phyloP scores from a whole-genome alignment of 208 protist genomes.

The Acanthamoeba quina region DNA sequence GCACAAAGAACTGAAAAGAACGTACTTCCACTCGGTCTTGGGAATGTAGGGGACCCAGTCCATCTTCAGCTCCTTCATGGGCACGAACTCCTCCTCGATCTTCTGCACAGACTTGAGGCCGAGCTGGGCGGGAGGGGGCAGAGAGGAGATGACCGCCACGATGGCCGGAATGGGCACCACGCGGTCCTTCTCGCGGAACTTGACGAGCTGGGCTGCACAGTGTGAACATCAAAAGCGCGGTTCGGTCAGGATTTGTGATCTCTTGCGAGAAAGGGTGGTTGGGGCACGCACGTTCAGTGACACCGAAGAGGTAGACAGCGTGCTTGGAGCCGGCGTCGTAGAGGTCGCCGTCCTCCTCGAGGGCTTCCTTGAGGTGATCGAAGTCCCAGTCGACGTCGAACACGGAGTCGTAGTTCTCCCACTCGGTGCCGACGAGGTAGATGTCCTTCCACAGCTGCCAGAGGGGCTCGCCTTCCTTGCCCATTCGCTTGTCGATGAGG shows the following conservation, averaged over 20 bases:
- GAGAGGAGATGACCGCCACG: conserved; percentile 67
- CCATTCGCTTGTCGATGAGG: conserved; percentile 31
- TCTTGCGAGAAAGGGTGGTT: not conserved
- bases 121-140: conserved; percentile 71
- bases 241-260: not conserved
- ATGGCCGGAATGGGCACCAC: conserved; percentile 74
- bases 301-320: conserved; percentile 68
- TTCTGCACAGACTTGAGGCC: conserved; percentile 79
- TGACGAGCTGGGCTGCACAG: conserved; percentile 32
- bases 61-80: conserved; percentile 80
- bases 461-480: conserved; percentile 45
- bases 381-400: conserved; percentile 79
- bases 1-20: not conserved
- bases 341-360: conserved; percentile 65
- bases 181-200: conserved; percentile 20
- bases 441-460: conserved; percentile 80
- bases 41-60: conserved; percentile 77
- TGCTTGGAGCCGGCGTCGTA: conserved; percentile 51
- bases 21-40: conserved; percentile 57
- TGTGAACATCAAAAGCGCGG: not conserved
- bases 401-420: conserved; percentile 73
- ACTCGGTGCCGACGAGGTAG: conserved; percentile 79
- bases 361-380: conserved; percentile 72
- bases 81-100: conserved; percentile 75
- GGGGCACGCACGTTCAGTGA: conserved; percentile 42